Percentiles rank a stretch among this genome's conserved stretches.
These are phyloP conservation scores for Platanus orientalis DNA, from an alignment of 164 flowering plant species.

Conservation along the genomic window DNA sequence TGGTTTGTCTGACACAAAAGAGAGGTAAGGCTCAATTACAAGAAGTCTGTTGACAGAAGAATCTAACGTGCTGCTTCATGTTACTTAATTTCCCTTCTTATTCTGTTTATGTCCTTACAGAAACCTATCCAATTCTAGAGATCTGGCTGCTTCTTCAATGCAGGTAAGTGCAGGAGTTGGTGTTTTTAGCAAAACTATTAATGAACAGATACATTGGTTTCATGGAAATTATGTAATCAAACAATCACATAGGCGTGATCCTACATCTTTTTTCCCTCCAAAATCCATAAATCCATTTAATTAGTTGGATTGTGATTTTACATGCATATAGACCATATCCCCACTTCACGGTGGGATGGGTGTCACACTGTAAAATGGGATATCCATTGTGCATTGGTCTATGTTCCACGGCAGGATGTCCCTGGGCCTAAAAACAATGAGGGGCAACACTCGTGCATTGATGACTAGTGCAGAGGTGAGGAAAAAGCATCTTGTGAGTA, in stretches of 20 bases:
- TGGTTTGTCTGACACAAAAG: slow-evolving; percentile 18
- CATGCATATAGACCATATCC: too few species aligned
- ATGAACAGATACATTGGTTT: not conserved
- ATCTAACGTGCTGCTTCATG: not conserved
- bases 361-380: too few species aligned
- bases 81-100: not conserved
- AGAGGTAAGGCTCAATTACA: slow-evolving; percentile 30
- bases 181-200: not conserved
- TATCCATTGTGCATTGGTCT: too few species aligned
- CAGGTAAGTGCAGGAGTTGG: slow-evolving; percentile 28
- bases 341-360: too few species aligned
- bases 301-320: too few species aligned
- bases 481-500: too few species aligned
- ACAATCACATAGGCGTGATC: not conserved
- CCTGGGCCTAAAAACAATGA: too few species aligned
- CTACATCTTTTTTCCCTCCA: not conserved
- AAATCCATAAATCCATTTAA: too few species aligned
- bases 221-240: too few species aligned
- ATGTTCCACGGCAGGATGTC: too few species aligned
- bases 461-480: too few species aligned
- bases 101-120: slow-evolving; percentile 13
- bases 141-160: slow-evolving; percentile 12
- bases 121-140: slow-evolving; percentile 20
- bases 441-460: too few species aligned
- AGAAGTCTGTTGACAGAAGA: slow-evolving; percentile 1